Conservation (phyloP, 2,329 filamentous ascomycete species). For the Pseudopithomyces chartarum region DNA sequence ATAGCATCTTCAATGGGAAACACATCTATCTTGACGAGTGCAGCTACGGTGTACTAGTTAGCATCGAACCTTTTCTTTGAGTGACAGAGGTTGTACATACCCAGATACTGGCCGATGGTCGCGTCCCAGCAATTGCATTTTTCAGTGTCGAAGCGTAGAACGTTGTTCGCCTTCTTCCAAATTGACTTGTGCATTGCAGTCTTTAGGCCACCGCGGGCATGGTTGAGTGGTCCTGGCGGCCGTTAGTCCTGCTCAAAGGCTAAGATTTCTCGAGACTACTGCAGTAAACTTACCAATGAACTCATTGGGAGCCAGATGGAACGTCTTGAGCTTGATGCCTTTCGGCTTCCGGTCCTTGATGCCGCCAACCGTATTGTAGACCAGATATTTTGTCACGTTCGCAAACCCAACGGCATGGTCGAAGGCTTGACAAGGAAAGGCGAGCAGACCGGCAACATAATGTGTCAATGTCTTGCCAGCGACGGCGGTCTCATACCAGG, state of each 20-base stretch:
- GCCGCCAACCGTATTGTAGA: slow-evolving; percentile 33
- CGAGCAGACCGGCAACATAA: slow-evolving; percentile 15
- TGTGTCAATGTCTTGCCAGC: slow-evolving; percentile 4
- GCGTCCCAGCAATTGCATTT: slow-evolving; percentile 19
- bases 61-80: neutral
- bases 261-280: neutral
- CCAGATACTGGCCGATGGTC: slow-evolving; percentile 20
- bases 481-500: slow-evolving; percentile 14
- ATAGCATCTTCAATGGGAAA: slow-evolving; percentile 25
- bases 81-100: neutral
- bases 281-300: slow-evolving; percentile 23
- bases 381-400: slow-evolving; percentile 33
- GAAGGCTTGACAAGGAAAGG: slow-evolving; percentile 37
- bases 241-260: neutral
- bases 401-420: slow-evolving; percentile 34
- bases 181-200: slow-evolving; percentile 16
- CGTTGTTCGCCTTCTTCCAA: slow-evolving; percentile 16
- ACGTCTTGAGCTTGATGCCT: slow-evolving; percentile 19
- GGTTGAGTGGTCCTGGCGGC: slow-evolving; percentile 23
- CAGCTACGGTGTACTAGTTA: neutral
- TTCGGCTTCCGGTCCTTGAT: slow-evolving; percentile 31
- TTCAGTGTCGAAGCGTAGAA: slow-evolving; percentile 13
- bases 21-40: slow-evolving; percentile 16
- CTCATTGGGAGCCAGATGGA: slow-evolving; percentile 18
- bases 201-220: slow-evolving; percentile 22